These are phyloP conservation scores for Trypanosoma theileri DNA, from an alignment of 208 protist species.

Conservation along the genomic window DNA sequence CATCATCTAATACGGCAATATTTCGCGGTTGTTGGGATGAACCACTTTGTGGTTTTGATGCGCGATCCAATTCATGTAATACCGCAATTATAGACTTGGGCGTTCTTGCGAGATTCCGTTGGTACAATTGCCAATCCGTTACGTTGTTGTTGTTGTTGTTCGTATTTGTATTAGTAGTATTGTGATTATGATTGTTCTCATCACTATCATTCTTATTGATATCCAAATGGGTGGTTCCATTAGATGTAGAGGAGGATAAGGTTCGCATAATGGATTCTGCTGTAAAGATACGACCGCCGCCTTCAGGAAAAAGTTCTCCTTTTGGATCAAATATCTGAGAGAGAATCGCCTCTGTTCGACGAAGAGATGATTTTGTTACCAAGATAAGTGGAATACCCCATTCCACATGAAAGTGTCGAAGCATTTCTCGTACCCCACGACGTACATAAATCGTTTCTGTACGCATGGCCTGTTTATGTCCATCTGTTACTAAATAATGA, in stretches of 20 bases:
- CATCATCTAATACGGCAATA: conserved; percentile 75
- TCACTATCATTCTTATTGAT: not conserved
- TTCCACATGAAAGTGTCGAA: conserved; percentile 48
- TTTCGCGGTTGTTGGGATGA: conserved; percentile 31
- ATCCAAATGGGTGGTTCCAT: not conserved
- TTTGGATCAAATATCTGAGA: conserved; percentile 60
- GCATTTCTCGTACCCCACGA: conserved; percentile 49
- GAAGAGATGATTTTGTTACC: conserved; percentile 66
- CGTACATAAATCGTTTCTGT: conserved; percentile 70
- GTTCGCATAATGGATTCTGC: conserved; percentile 27
- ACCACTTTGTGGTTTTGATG: not conserved
- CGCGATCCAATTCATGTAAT: conserved; percentile 28
- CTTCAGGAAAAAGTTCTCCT: conserved; percentile 42
- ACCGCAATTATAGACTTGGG: conserved; percentile 26
- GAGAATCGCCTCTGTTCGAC: conserved; percentile 67
- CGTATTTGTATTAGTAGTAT: not conserved
- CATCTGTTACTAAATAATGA: conserved; percentile 25
- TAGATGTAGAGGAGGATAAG: not conserved
- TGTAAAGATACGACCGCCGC: conserved; percentile 24
- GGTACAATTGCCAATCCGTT: not conserved
- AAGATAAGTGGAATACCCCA: conserved; percentile 78
- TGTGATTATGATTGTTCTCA: not conserved
- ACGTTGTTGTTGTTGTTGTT: not conserved
- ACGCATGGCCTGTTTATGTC: conserved; percentile 14
- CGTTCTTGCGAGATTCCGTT: conserved; percentile 4